Conservation (phyloP, 2,329 filamentous ascomycete species). For the Sarocladium brachiariae region DNA sequence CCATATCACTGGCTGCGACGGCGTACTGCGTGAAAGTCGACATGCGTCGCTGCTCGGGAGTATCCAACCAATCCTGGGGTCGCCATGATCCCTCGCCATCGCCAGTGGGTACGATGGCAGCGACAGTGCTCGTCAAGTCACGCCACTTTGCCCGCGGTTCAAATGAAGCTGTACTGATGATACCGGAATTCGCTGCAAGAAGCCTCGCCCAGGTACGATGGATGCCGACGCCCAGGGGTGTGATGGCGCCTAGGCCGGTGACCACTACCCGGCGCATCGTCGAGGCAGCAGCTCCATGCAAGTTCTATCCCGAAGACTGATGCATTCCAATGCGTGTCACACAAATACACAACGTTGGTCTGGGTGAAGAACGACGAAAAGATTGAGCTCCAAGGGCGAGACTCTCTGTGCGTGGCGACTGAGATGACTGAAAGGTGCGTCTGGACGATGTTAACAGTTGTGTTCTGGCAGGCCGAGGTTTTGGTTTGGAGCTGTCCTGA, state of each 20-base stretch:
- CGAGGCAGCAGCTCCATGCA: conserved; percentile 32
- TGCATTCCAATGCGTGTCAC: neutral
- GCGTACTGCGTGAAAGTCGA: conserved; percentile 91
- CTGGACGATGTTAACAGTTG: too few relatives aligned
- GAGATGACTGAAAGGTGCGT: too few relatives aligned
- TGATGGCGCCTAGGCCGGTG: conserved; percentile 75
- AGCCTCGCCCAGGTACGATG: conserved; percentile 75
- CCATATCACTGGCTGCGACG: conserved; percentile 78
- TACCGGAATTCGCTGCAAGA: conserved; percentile 70
- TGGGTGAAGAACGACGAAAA: neutral
- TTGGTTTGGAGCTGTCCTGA: conserved; percentile 2
- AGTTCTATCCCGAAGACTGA: conserved; percentile 13
- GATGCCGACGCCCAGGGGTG: conserved; percentile 75
- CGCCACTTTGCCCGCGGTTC: conserved; percentile 54
- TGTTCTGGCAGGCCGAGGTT: too few relatives aligned
- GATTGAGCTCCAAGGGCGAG: too few relatives aligned
- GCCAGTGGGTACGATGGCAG: conserved; percentile 65
- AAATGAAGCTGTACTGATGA: conserved; percentile 63
- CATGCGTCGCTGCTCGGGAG: conserved; percentile 64
- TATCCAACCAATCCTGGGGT: conserved; percentile 45
- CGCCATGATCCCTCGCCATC: conserved; percentile 40
- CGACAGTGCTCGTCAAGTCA: conserved; percentile 75
- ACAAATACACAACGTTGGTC: too few relatives aligned
- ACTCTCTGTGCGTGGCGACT: too few relatives aligned
- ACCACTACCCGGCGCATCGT: conserved; percentile 69